Percentiles rank a stretch among this genome's conserved stretches.
Conservation (phyloP, 495 filamentous ascomycete genomes). For the Penicillium steckii region DNA sequence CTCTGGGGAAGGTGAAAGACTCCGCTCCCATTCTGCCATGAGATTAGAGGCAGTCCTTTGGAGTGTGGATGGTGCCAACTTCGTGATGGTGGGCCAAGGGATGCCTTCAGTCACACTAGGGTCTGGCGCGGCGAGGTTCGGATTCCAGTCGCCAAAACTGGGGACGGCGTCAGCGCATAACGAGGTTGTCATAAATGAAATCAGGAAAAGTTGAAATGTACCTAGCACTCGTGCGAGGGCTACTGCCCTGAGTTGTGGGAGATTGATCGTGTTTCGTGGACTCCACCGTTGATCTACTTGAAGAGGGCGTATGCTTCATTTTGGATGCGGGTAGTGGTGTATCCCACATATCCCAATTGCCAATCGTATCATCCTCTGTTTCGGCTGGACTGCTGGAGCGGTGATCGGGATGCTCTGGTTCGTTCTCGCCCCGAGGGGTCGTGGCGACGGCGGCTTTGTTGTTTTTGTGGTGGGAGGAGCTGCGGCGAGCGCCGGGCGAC, state of each 20-base stretch:
- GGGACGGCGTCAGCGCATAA: constrained; percentile 31
- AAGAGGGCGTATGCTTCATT: constrained; percentile 45
- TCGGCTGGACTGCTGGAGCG: constrained; percentile 24
- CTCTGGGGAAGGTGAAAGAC: constrained; percentile 39
- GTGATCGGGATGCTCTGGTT: constrained; percentile 32
- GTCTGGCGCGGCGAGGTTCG: constrained; percentile 28
- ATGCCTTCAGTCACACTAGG: constrained; percentile 55
- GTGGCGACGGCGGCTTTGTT: constrained; percentile 18
- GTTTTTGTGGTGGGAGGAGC: constrained; percentile 14
- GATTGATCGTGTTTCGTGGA: constrained; percentile 44
- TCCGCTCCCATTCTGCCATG: constrained; percentile 77
- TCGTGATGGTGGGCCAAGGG: constrained; percentile 64
- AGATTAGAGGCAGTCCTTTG: constrained; percentile 67
- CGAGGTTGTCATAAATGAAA: constrained; percentile 33
- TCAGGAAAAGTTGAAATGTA: constrained; percentile 40
- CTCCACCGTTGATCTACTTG: constrained; percentile 44
- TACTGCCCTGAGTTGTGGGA: constrained; percentile 46
- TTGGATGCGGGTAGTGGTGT: constrained; percentile 44
- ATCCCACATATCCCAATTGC: constrained; percentile 75
- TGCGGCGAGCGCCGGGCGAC: constrained; percentile 35
- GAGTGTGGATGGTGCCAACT: constrained; percentile 64
- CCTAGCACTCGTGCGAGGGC: constrained; percentile 54
- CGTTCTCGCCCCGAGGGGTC: constrained; percentile 34
- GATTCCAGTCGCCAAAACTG: constrained; percentile 46
- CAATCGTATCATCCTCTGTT: constrained; percentile 51